These are phyloP conservation scores for Xylaria palmicola DNA, from an alignment of 495 filamentous ascomycete genomes.

Conservation along the genomic window DNA sequence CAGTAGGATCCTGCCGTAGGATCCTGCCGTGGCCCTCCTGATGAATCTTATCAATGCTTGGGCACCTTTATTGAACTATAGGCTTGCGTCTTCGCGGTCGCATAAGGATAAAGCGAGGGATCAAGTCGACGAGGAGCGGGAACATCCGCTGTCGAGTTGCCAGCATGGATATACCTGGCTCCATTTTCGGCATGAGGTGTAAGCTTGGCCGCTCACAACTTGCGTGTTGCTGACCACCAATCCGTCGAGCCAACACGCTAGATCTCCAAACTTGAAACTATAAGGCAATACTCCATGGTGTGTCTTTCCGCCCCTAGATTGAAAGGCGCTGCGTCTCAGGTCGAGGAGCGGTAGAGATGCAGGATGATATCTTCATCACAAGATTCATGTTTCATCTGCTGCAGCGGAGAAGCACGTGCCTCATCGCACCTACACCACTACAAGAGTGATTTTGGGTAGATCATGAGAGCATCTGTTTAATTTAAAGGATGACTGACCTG, in stretches of 20 bases:
- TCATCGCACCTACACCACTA: neutral
- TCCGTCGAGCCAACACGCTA: neutral
- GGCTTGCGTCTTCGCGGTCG: neutral
- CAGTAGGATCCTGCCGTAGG: neutral
- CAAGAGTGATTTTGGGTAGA: neutral
- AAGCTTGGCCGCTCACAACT: neutral
- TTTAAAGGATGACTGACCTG: too few relatives aligned
- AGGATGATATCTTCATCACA: neutral
- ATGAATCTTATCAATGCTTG: neutral
- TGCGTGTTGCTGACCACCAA: constrained; percentile 12
- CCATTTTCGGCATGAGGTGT: constrained; percentile 5
- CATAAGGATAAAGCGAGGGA: neutral
- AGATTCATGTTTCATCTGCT: constrained; percentile 7
- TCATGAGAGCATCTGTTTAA: too few relatives aligned
- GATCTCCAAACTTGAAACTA: constrained; percentile 10
- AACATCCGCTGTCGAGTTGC: neutral
- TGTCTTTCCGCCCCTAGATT: neutral
- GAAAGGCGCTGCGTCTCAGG: neutral
- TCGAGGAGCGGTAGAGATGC: neutral
- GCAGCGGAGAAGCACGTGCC: neutral
- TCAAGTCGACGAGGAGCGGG: constrained; percentile 1
- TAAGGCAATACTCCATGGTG: neutral
- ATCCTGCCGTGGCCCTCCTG: constrained; percentile 8
- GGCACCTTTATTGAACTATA: neutral
- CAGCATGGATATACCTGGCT: constrained; percentile 7